phyloP scores from a whole-genome alignment of 768 basidiomycete genomes.

The Phaffia tasmanica region DNA sequence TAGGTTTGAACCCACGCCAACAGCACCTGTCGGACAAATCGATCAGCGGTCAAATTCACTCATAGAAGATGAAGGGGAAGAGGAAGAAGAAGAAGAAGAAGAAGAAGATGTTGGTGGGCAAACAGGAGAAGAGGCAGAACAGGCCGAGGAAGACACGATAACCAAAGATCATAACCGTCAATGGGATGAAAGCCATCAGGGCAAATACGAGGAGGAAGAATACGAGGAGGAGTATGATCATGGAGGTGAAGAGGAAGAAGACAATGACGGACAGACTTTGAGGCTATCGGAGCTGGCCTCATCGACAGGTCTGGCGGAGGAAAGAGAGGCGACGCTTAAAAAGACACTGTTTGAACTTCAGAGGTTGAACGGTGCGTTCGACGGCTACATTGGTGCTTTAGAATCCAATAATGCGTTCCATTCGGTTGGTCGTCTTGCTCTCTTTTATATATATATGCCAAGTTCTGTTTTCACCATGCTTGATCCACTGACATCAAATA shows the following conservation, averaged over 20 bases:
- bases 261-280: too few relatives aligned
- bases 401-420: conserved; percentile 11
- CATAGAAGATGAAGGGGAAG: conserved; percentile 2
- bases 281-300: too few relatives aligned
- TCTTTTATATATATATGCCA: too few relatives aligned
- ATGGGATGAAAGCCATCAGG: too few relatives aligned
- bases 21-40: too few relatives aligned
- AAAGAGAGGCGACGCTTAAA: conserved; percentile 7
- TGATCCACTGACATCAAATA: too few relatives aligned
- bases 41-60: background rate
- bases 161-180: too few relatives aligned
- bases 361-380: conserved; percentile 12
- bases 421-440: background rate
- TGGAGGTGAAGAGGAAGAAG: background rate
- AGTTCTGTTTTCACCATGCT: too few relatives aligned
- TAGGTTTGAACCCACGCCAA: too few relatives aligned
- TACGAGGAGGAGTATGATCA: too few relatives aligned
- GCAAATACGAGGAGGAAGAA: too few relatives aligned
- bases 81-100: background rate
- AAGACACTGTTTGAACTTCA: conserved; percentile 9
- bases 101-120: too few relatives aligned
- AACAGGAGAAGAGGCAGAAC: background rate
- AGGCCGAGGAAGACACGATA: background rate
- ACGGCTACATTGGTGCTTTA: conserved; percentile 3
- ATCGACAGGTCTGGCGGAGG: background rate